Evolutionary conservation across 2,329 filamentous ascomycete genomes (phyloP).

Genomic region (Knufia petricola): DNA sequence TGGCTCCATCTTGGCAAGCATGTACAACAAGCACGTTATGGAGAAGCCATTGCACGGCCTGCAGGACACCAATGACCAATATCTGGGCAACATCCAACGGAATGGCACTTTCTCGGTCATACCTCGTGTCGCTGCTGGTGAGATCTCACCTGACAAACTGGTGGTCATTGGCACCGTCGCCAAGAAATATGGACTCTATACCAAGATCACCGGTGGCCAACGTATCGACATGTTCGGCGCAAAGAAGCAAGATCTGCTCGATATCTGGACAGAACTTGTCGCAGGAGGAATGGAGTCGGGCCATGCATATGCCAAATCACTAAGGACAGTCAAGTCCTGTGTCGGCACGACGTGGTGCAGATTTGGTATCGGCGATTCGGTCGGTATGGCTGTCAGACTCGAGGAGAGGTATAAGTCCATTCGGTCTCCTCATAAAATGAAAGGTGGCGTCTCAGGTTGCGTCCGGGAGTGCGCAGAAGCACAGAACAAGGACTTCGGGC

Average conservation of each 20-base stretch:
- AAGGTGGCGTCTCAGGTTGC: conserved; percentile 80
- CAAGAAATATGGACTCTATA: conserved; percentile 74
- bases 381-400: conserved; percentile 77
- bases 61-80: conserved; percentile 85
- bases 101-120: conserved; percentile 87
- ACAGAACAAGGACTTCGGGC: conserved; percentile 85
- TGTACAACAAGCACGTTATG: conserved; percentile 79
- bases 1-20: conserved; percentile 67
- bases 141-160: conserved; percentile 79
- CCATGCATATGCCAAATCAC: conserved; percentile 80
- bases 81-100: conserved; percentile 79
- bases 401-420: conserved; percentile 91
- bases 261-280: conserved; percentile 72
- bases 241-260: conserved; percentile 71
- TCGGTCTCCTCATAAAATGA: conserved; percentile 80
- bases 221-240: conserved; percentile 90
- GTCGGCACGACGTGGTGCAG: conserved; percentile 88
- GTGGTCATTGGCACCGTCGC: conserved; percentile 76
- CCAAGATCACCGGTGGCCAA: conserved; percentile 86
- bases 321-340: conserved; percentile 79
- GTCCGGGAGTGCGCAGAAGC: conserved; percentile 90
- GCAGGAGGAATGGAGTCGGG: conserved; percentile 83
- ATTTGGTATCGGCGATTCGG: conserved; percentile 79
- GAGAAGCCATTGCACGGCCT: conserved; percentile 60
- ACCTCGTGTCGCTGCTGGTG: conserved; percentile 70